Percentiles rank a stretch among this genome's conserved stretches.
phyloP scores from a whole-genome alignment of 129 eudicot species.

The Chrysanthemum makinoi region DNA sequence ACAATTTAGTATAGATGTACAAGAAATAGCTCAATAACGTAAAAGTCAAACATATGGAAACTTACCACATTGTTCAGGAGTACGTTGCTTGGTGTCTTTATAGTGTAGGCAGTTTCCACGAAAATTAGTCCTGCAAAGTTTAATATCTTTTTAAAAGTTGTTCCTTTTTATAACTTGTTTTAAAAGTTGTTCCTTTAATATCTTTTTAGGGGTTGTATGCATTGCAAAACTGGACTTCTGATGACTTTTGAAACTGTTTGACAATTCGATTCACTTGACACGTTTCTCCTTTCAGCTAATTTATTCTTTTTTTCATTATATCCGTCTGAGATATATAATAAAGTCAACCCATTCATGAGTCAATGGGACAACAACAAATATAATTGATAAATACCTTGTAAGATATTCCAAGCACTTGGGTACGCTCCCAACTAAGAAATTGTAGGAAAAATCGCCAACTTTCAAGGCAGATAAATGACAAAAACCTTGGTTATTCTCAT shows the following conservation, averaged over 20 bases:
- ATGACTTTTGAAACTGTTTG: conserved; percentile 3
- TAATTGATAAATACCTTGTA: conserved; percentile 54
- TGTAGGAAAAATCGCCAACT: conserved; percentile 72
- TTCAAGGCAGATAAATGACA: conserved; percentile 67
- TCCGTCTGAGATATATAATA: background rate
- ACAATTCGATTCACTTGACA: background rate
- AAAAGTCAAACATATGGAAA: background rate
- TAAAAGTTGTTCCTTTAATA: too few relatives aligned
- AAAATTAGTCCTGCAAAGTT: conserved; percentile 59
- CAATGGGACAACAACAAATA: background rate
- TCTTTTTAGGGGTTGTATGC: background rate
- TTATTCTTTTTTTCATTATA: background rate
- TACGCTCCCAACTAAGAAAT: conserved; percentile 64
- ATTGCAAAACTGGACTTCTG: background rate
- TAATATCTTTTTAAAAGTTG: background rate
- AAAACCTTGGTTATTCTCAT: conserved; percentile 50
- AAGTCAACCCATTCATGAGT: background rate
- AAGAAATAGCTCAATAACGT: background rate
- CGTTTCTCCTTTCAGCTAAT: background rate
- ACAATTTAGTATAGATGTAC: background rate
- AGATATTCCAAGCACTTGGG: conserved; percentile 79
- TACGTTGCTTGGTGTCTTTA: conserved; percentile 66
- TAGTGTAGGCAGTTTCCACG: conserved; percentile 83
- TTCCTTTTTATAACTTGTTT: too few relatives aligned
- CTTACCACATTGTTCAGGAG: conserved; percentile 72